These are phyloP conservation scores for Graphilbum sp. DNA, from an alignment of 2,329 filamentous ascomycete species.

Conservation along the genomic window DNA sequence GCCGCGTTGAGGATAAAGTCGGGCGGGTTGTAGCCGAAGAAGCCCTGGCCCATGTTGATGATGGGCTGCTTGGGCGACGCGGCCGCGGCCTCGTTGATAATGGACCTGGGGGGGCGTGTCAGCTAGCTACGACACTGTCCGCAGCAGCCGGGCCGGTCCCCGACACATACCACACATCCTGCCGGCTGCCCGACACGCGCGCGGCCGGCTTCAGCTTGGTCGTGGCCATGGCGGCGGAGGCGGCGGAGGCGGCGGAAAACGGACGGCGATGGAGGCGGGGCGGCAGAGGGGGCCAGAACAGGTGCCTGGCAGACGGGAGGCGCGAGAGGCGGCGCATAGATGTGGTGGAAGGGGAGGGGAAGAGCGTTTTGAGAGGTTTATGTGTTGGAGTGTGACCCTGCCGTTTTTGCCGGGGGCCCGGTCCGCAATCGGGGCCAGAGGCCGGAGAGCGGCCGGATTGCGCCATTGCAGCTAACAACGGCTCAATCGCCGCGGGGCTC, in stretches of 20 bases:
- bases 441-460: no score
- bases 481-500: no score
- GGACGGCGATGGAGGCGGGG: background rate
- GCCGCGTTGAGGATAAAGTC: slow-evolving; percentile 82
- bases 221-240: background rate
- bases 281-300: background rate
- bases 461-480: no score
- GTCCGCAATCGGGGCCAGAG: no score
- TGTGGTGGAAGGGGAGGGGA: background rate
- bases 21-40: slow-evolving; percentile 90
- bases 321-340: background rate
- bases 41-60: slow-evolving; percentile 42
- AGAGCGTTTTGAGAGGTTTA: no score
- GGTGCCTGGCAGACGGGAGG: background rate
- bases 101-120: slow-evolving; percentile 24
- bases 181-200: slow-evolving; percentile 19
- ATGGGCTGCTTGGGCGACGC: slow-evolving; percentile 33
- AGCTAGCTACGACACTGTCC: background rate
- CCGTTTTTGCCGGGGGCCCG: no score
- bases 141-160: background rate
- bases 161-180: slow-evolving; percentile 21
- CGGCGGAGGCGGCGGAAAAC: background rate
- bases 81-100: slow-evolving; percentile 35
- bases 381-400: no score
- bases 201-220: slow-evolving; percentile 21